A percentile compares a stretch with the other conserved stretches of the same genome.
These are phyloP conservation scores for Termitomyces sp. DNA, from an alignment of 768 basidiomycete species.

Conservation along the genomic window DNA sequence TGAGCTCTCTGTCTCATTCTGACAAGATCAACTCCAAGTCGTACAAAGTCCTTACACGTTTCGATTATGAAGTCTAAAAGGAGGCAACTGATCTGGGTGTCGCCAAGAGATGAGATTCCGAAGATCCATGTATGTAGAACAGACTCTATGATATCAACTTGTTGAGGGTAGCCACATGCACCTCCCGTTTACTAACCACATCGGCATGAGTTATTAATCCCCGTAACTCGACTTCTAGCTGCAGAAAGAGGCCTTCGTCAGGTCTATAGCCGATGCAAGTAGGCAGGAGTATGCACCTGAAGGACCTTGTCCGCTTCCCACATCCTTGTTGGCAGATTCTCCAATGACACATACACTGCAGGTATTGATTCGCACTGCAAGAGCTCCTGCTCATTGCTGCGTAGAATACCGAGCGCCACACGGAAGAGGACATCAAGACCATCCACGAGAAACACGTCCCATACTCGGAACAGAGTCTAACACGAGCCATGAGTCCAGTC, in stretches of 20 bases:
- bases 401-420: constrained; percentile 83
- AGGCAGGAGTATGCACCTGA: constrained; percentile 49
- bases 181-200: constrained; percentile 47
- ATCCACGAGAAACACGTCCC: constrained; percentile 94
- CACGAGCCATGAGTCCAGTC: neutral
- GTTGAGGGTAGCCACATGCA: constrained; percentile 43
- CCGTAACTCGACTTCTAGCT: constrained; percentile 60
- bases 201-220: constrained; percentile 47
- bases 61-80: too few species aligned
- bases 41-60: neutral
- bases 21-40: too few species aligned
- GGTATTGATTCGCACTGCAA: constrained; percentile 80
- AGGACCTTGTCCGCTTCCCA: constrained; percentile 91
- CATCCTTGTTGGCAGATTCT: constrained; percentile 86
- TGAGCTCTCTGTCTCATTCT: neutral
- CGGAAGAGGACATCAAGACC: constrained; percentile 90
- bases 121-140: neutral
- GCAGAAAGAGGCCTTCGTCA: neutral
- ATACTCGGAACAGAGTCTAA: constrained; percentile 90
- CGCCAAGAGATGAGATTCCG: neutral
- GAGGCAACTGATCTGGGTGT: neutral
- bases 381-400: constrained; percentile 79
- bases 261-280: neutral
- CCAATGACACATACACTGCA: constrained; percentile 84
- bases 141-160: constrained; percentile 31